Evolutionary conservation across 1,284 basidiomycete genomes (phyloP), one percentile per base, ranked within the genome.

Genomic region (Cutaneotrichosporon spelunceum): DNA sequence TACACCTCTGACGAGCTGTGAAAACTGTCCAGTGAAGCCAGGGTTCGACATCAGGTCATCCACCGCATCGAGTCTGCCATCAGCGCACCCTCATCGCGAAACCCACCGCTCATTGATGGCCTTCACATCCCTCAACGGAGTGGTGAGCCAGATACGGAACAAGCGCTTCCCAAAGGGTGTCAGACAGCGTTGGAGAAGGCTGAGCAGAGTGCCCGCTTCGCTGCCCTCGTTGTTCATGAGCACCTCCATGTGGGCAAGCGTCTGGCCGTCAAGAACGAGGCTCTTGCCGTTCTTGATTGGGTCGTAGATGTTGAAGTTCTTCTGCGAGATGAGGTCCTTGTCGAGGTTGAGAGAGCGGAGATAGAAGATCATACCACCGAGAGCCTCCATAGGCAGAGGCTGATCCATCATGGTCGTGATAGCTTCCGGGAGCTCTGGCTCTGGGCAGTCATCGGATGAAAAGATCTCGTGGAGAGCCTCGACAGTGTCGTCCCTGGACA

Each of bases 251-350:
- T 98, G 94, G 16, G 90, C 89, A 53, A 98, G 81, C 0, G 92
- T 94, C 74, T 96, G 92, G 2, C 94, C 94, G 76, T 98, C 93
- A 29, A 98, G 83, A 0, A 90, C 84, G 50, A 98, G 80, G 24
- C 88, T 90, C 72, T 88, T 84, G 23, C 91, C 92, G 65, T 85
- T 84, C 72, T 88, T 88, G 85, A 96, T 91, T 0, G 94, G 93
- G 77, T 97, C 93, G 73, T 96, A 96, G 48, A 96, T 83, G 72
- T 96, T 94, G 83, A 97, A 97, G 75, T 96, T 96, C 79, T 87
- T 89, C 86, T 94, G 93, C 61, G 86, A 90, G 67, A 97, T 77
- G 59, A 97, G 86, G 69, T 96, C 91, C 73, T 91, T 90, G 80
- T 93, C 93, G 64, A 97, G 91, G 72, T 96, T 96, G 52, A 97